Conservation (phyloP, 176 grass and related monocot species). For the Tuctoria greenei region DNA sequence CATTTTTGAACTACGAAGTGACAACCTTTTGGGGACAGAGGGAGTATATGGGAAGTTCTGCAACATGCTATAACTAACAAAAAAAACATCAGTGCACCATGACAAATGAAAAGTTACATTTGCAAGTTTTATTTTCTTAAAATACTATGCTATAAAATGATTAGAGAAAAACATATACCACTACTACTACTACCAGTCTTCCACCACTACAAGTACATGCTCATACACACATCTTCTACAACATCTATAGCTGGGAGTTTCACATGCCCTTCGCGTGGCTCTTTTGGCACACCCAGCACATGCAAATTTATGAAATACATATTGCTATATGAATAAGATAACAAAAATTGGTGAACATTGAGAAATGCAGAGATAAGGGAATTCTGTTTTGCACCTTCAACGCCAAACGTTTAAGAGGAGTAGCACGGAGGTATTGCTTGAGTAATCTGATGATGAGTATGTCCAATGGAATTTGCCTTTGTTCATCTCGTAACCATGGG, state of each 20-base stretch:
- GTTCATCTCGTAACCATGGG: conserved; percentile 83
- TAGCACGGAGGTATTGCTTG: conserved; percentile 90
- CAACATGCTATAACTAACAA: conserved; percentile 15
- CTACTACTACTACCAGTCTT: background rate
- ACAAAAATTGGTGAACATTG: conserved; percentile 20
- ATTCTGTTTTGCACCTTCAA: conserved; percentile 56
- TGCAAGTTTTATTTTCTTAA: background rate
- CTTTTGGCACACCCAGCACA: background rate
- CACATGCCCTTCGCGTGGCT: background rate
- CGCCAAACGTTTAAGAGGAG: conserved; percentile 77
- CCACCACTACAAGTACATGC: background rate
- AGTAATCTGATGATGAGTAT: conserved; percentile 84
- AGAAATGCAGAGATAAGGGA: conserved; percentile 23
- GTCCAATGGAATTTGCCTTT: conserved; percentile 75
- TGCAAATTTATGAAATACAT: conserved; percentile 26
- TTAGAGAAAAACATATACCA: conserved; percentile 19
- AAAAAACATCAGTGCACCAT: background rate
- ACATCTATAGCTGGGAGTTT: background rate
- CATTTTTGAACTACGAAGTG: too few species aligned
- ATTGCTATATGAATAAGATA: conserved; percentile 12
- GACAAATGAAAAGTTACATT: background rate
- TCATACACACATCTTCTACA: background rate
- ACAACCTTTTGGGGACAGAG: too few species aligned
- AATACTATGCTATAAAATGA: conserved; percentile 22
- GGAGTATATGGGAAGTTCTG: conserved; percentile 4